Base-by-base conservation (phyloP, 371 early-diverging fungal genomes). In the Globomyces sp. region DNA sequence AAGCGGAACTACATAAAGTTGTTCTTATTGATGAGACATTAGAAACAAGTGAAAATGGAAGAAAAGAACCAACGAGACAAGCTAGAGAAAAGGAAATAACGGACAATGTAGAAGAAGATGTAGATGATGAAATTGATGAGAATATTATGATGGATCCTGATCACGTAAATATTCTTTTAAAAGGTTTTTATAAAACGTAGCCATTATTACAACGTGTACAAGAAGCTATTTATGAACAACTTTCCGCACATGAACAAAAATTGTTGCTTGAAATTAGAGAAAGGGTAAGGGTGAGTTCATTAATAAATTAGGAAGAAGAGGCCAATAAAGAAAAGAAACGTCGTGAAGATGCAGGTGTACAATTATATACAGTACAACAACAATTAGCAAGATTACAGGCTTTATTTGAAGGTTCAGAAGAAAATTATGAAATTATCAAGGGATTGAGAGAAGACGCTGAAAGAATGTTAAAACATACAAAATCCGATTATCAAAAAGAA, bases 151-250 rank as follows among this genome's bases (percentile, higher is more conserved):
- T 81, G 75, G 79, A 78, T 47, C 71, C 81, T 5, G 72, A 81
- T 47, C 71, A 77, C 55, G 79, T 79, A 63, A 53, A 64, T 3
- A 6, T 2, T 24, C 24, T 24, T 24, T 24, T 24, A 24, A 24
- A 24, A 24, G 24, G 24, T 24, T 24, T 24, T 10, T 34, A 11
- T 57, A 1, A 37, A n/a, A 48, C 10, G n/a, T 66, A 84, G 80
- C 82, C 80, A 57, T 67, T 84, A 47, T 78, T 84, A 77, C 67
- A 72, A 67, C 71, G 79, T 11, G 79, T 84, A 50, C 85, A 84
- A 80, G 75, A 75, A 52, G 79, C 80, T 3, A 72, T 82, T 24
- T 66, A 66, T 59, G 70, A 77, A 52, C 83, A 81, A 61, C 72
- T 84, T 4, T 57, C 74, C 8, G 68, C 70, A 11, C 77, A 75